Percentiles rank a stretch among this genome's conserved stretches.
phyloP scores from a whole-genome alignment of 2,329 filamentous ascomycete genomes.

The Lanzia echinophila region DNA sequence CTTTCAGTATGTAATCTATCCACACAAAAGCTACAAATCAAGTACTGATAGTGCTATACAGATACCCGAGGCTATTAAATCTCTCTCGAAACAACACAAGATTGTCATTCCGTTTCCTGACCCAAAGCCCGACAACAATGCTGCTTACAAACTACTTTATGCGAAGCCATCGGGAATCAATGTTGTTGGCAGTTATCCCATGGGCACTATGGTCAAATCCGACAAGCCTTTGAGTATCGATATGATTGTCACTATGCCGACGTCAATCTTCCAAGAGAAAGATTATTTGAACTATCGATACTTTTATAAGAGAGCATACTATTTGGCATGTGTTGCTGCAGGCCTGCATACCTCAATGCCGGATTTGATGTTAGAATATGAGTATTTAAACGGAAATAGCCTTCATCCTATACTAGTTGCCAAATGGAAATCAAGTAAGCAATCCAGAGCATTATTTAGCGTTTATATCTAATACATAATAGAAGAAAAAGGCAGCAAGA shows the following conservation, averaged over 20 bases:
- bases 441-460: background rate
- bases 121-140: slow-evolving; percentile 68
- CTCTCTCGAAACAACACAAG: slow-evolving; percentile 59
- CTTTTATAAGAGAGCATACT: slow-evolving; percentile 92
- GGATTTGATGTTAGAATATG: slow-evolving; percentile 52
- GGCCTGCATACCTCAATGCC: slow-evolving; percentile 55
- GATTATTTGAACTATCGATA: slow-evolving; percentile 91
- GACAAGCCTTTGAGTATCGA: slow-evolving; percentile 60
- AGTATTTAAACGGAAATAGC: slow-evolving; percentile 63
- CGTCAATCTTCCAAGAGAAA: slow-evolving; percentile 78
- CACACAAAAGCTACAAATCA: background rate
- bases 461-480: slow-evolving; percentile 1
- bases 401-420: slow-evolving; percentile 63
- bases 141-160: slow-evolving; percentile 77
- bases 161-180: slow-evolving; percentile 72
- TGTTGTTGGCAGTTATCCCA: slow-evolving; percentile 79
- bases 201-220: slow-evolving; percentile 64
- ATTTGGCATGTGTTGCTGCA: slow-evolving; percentile 73
- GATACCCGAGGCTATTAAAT: slow-evolving; percentile 62
- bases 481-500: slow-evolving; percentile 26
- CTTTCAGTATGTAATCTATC: slow-evolving; percentile 33
- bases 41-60: slow-evolving; percentile 30
- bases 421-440: slow-evolving; percentile 30
- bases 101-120: slow-evolving; percentile 77
- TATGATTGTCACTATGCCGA: slow-evolving; percentile 81